Conservation (phyloP, 768 basidiomycete species). For the Agaricus blazei region DNA sequence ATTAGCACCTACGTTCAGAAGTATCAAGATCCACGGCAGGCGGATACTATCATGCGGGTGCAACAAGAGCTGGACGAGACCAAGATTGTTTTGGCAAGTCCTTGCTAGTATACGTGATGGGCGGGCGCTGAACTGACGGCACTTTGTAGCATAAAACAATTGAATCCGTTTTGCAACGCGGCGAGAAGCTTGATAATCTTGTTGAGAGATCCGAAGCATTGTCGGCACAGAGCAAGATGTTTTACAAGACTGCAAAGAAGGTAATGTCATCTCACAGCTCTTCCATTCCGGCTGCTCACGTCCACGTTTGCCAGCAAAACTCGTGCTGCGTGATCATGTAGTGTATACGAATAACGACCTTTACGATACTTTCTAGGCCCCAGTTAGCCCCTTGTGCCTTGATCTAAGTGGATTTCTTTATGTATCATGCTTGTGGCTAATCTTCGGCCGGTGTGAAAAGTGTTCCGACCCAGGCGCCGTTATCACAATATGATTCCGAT, state of each 20-base stretch:
- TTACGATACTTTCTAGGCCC: not conserved
- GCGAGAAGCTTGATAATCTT: constrained; percentile 93
- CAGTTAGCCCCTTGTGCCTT: not conserved
- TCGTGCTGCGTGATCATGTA: constrained; percentile 90
- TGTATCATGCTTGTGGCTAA: not conserved
- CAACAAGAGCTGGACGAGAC: constrained; percentile 99
- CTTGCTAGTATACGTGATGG: not conserved
- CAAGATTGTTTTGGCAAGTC: constrained; percentile 90
- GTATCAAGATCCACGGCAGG: constrained; percentile 96
- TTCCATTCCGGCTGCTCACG: constrained; percentile 5
- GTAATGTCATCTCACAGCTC: constrained; percentile 34
- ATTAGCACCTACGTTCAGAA: constrained; percentile 76
- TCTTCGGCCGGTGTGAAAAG: not conserved
- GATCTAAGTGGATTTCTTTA: constrained; percentile 1
- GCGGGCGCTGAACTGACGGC: not conserved
- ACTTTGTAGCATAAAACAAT: constrained; percentile 91
- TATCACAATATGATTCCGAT: constrained; percentile 1
- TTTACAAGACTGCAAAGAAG: constrained; percentile 99
- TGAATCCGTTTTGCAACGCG: constrained; percentile 91
- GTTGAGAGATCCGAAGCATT: constrained; percentile 91
- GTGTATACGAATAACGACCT: not conserved
- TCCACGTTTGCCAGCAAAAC: constrained; percentile 70
- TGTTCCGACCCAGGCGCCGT: constrained; percentile 4
- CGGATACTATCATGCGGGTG: constrained; percentile 97
- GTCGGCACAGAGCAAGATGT: constrained; percentile 92